Conservation (phyloP, 2,329 filamentous ascomycete species). For the Tolypocladium pustulatum region DNA sequence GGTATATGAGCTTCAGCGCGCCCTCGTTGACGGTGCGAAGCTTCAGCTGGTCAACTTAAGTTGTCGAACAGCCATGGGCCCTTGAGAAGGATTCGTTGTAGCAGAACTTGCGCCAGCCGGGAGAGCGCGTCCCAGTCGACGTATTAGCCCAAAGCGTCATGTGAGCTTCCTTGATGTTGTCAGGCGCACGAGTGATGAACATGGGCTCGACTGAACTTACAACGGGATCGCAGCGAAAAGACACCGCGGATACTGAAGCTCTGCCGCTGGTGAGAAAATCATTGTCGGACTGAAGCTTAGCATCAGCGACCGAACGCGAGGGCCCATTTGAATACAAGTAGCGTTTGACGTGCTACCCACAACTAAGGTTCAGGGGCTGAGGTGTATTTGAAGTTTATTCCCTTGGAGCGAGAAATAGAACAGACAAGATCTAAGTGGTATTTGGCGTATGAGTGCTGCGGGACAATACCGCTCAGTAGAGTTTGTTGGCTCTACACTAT, state of each 20-base stretch:
- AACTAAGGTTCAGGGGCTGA: conserved; percentile 20
- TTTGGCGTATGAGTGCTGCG: conserved; percentile 44
- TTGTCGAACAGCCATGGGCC: conserved; percentile 24
- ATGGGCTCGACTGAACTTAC: background rate
- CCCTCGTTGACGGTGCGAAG: conserved; percentile 18
- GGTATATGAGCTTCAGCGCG: conserved; percentile 15
- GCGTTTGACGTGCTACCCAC: conserved; percentile 18
- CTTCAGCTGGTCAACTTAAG: conserved; percentile 20
- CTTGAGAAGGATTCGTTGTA: background rate
- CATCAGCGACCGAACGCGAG: conserved; percentile 7
- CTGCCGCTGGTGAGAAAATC: background rate
- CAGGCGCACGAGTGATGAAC: background rate
- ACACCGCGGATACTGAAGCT: conserved; percentile 1
- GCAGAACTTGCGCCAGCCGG: conserved; percentile 20
- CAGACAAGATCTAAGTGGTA: conserved; percentile 50
- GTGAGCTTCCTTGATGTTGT: background rate
- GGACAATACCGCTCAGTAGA: conserved; percentile 39
- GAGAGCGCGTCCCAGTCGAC: conserved; percentile 18
- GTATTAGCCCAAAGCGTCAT: conserved; percentile 19
- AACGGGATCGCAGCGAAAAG: conserved; percentile 1
- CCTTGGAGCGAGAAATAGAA: conserved; percentile 31
- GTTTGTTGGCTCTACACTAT: background rate
- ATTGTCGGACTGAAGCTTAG: conserved; percentile 16
- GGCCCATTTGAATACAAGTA: conserved; percentile 9
- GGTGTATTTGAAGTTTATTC: conserved; percentile 15